phyloP scores from a whole-genome alignment of 192 early-diverging fungal genomes.

The Glomus cerebriforme region DNA sequence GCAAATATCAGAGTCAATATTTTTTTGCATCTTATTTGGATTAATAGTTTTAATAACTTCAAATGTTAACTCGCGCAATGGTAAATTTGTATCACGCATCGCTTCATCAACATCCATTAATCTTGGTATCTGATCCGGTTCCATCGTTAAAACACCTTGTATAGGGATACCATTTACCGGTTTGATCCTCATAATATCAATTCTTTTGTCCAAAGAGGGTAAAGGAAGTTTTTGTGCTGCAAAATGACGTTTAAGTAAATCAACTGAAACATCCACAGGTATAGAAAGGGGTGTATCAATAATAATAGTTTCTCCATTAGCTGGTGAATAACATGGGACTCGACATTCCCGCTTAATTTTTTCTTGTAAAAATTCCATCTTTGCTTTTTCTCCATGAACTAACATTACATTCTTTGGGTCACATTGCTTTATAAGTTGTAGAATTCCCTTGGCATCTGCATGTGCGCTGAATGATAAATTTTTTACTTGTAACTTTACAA shows the following conservation, averaged over 20 bases:
- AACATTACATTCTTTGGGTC: slow-evolving; percentile 87
- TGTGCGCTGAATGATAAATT: slow-evolving; percentile 97
- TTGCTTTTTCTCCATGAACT: slow-evolving; percentile 91
- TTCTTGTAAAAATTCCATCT: slow-evolving; percentile 83
- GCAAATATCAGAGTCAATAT: slow-evolving; percentile 15
- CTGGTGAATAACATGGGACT: slow-evolving; percentile 83
- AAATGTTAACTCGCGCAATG: slow-evolving; percentile 42
- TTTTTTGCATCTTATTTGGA: slow-evolving; percentile 28
- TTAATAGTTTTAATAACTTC: slow-evolving; percentile 42
- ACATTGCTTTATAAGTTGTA: slow-evolving; percentile 91
- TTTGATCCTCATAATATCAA: slow-evolving; percentile 20
- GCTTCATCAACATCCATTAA: slow-evolving; percentile 44
- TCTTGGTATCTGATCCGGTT: slow-evolving; percentile 40
- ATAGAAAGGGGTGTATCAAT: slow-evolving; percentile 70
- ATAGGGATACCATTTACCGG: slow-evolving; percentile 46
- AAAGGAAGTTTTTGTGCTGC: slow-evolving; percentile 34
- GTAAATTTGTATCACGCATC: slow-evolving; percentile 35
- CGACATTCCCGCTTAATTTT: slow-evolving; percentile 83
- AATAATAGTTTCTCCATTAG: slow-evolving; percentile 79
- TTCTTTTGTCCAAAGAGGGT: slow-evolving; percentile 6
- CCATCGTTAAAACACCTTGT: slow-evolving; percentile 48
- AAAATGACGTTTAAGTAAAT: slow-evolving; percentile 48
- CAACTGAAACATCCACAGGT: slow-evolving; percentile 56
- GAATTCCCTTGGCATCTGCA: slow-evolving; percentile 96
- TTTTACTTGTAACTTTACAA: slow-evolving; percentile 90